Conservation (phyloP, 2,329 filamentous ascomycete species). For the Colletotrichum aenigma region DNA sequence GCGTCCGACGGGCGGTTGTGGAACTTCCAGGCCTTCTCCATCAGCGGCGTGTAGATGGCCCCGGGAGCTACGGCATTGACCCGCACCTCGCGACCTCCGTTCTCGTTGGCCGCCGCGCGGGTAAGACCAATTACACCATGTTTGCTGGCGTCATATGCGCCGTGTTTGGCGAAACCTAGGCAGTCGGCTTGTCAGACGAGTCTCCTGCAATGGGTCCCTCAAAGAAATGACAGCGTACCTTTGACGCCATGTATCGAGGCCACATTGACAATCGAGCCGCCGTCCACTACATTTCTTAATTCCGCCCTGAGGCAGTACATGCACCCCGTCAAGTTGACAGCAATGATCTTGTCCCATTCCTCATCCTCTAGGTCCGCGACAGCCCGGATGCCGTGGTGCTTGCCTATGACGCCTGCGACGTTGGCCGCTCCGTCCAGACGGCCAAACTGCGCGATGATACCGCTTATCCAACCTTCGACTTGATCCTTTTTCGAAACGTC, state of each 20-base stretch:
- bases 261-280: constrained; percentile 64
- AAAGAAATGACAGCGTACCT: constrained; percentile 22
- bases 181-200: background rate
- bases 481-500: constrained; percentile 51
- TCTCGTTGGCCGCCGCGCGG: constrained; percentile 39
- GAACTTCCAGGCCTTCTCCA: constrained; percentile 46
- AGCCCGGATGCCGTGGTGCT: constrained; percentile 39
- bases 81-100: constrained; percentile 46
- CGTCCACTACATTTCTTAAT: constrained; percentile 46
- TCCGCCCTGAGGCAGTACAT: constrained; percentile 55
- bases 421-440: constrained; percentile 61
- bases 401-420: constrained; percentile 56
- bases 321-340: constrained; percentile 53
- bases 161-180: constrained; percentile 34
- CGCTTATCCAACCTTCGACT: constrained; percentile 55
- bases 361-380: constrained; percentile 47
- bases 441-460: constrained; percentile 52
- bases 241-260: constrained; percentile 54
- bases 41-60: constrained; percentile 51
- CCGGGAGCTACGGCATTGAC: constrained; percentile 53
- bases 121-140: constrained; percentile 41
- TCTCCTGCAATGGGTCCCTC: background rate
- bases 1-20: constrained; percentile 35
- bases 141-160: constrained; percentile 44
- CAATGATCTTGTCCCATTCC: constrained; percentile 53